Conservation (phyloP, 345 rosid species). For the Ceriops zippeliana region DNA sequence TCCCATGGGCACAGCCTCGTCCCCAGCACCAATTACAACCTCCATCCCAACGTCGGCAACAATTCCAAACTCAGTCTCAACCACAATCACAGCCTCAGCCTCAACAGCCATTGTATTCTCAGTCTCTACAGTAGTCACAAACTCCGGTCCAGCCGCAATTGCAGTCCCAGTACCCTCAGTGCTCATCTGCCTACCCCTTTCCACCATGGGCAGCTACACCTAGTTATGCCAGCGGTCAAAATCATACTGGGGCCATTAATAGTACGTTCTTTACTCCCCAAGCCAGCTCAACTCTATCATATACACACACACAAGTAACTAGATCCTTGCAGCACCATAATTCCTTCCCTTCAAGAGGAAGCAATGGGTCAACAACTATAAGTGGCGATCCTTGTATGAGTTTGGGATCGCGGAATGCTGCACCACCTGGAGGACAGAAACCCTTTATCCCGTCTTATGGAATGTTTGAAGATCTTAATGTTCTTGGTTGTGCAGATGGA, state of each 20-base stretch:
- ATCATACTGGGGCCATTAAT: constrained; percentile 14
- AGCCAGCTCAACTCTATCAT: constrained; percentile 21
- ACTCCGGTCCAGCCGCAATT: not conserved
- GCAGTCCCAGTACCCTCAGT: constrained; percentile 28
- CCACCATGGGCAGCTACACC: constrained; percentile 77
- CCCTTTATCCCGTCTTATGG: constrained; percentile 73
- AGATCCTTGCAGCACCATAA: constrained; percentile 50
- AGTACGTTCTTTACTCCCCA: constrained; percentile 30
- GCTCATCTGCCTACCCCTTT: constrained; percentile 48
- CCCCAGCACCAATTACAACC: constrained; percentile 11
- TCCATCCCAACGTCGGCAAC: constrained; percentile 16
- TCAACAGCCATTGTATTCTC: constrained; percentile 1
- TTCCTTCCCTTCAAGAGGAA: constrained; percentile 38
- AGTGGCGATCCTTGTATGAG: constrained; percentile 24
- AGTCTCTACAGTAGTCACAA: not conserved
- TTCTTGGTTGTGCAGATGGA: constrained; percentile 59
- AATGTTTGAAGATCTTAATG: constrained; percentile 83
- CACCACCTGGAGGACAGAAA: constrained; percentile 45
- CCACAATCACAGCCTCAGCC: not conserved
- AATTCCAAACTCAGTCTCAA: constrained; percentile 13
- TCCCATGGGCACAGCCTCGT: constrained; percentile 80
- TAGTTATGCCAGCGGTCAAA: constrained; percentile 33
- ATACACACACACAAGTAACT: constrained; percentile 36
- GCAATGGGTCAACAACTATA: constrained; percentile 26
- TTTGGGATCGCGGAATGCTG: constrained; percentile 25